Percentiles rank a stretch among this genome's conserved stretches.
These are phyloP conservation scores for Trichoderma gracile DNA, from an alignment of 2,329 filamentous ascomycete genomes.

Conservation along the genomic window DNA sequence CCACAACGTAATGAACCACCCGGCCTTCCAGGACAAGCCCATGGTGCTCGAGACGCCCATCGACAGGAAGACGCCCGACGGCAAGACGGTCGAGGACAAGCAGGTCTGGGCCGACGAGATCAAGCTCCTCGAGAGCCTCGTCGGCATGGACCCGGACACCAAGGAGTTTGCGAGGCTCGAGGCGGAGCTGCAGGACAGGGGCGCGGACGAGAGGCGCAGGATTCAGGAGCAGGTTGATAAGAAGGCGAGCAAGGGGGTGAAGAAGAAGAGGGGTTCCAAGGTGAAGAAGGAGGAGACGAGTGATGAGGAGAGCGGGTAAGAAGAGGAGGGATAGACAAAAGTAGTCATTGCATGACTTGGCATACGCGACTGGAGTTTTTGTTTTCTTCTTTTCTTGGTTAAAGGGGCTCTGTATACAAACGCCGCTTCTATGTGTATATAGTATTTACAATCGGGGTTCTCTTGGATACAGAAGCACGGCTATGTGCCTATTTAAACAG, in stretches of 20 bases:
- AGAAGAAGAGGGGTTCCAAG: constrained; percentile 40
- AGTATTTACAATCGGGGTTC: not conserved
- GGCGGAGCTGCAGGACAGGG: constrained; percentile 63
- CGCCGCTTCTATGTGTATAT: too few relatives aligned
- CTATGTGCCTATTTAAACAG: not conserved
- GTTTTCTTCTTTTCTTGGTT: too few relatives aligned
- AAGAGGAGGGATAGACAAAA: not conserved
- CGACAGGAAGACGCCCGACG: constrained; percentile 65
- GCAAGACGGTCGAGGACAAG: constrained; percentile 73
- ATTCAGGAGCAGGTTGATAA: constrained; percentile 78
- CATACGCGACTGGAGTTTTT: too few relatives aligned
- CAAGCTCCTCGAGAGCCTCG: constrained; percentile 84
- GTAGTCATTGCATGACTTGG: too few relatives aligned
- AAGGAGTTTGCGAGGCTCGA: constrained; percentile 70
- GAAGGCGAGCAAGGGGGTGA: constrained; percentile 62
- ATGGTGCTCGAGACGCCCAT: constrained; percentile 98
- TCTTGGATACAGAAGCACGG: not conserved
- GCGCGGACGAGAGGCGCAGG: constrained; percentile 69
- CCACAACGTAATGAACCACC: constrained; percentile 85
- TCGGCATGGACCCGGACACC: constrained; percentile 78
- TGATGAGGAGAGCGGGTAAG: constrained; percentile 40
- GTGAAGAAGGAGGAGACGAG: constrained; percentile 38
- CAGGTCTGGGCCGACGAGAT: constrained; percentile 90
- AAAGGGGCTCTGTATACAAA: too few relatives aligned
- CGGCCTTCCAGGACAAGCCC: constrained; percentile 72